Base-by-base conservation (phyloP, 2,329 filamentous ascomycete genomes). In the Penicillium sp. region DNA sequence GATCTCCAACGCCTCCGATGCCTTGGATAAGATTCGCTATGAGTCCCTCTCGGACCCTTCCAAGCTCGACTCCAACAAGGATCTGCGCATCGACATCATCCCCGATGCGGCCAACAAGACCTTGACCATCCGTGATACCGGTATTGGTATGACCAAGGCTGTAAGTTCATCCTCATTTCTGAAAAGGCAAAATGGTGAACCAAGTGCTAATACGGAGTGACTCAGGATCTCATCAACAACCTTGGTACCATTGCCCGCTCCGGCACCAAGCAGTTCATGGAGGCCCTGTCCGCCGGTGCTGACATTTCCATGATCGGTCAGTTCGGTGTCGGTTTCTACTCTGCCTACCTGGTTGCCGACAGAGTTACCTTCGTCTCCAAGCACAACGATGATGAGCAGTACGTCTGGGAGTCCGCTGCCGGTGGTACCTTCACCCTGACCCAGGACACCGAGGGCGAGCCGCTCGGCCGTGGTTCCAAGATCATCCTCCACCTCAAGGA, bases 271-370 rank as follows among this genome's bases (percentile, higher is more conserved):
- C 93, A 97, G 81, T 98, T 98, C 80, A 98, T 98, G 93, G 93
- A 98, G 83, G 93, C 93, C 59, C 84, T 98, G 66, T 92, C 90
- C 65, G 93, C 93, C 62, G 93, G 93, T 81, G 93, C 93, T 73
- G 93, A 98, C 78, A 93, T 98, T 65, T 97, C 93, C 78, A 97
- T 98, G 93, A 98, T 98, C 75, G 93, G 93, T 72, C 93, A 98
- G 81, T 98, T 98, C 76, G 93, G 93, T 95, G 93, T 98, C 68
- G 93, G 93, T 87, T 98, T 98, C 89, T 98, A 98, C 86, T 97
- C 93, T 56, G 93, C 93, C 71, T 98, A 98, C 84, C 90, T 98
- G 53, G 93, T 98, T 65, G 93, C 93, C 74, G 93, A 98, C 82
- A 85, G 84, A 67, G 93, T 98, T 66, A 90, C 86, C 63, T 91